These are phyloP conservation scores for Nemophila menziesii DNA, from an alignment of 257 asterid species.

Conservation along the genomic window DNA sequence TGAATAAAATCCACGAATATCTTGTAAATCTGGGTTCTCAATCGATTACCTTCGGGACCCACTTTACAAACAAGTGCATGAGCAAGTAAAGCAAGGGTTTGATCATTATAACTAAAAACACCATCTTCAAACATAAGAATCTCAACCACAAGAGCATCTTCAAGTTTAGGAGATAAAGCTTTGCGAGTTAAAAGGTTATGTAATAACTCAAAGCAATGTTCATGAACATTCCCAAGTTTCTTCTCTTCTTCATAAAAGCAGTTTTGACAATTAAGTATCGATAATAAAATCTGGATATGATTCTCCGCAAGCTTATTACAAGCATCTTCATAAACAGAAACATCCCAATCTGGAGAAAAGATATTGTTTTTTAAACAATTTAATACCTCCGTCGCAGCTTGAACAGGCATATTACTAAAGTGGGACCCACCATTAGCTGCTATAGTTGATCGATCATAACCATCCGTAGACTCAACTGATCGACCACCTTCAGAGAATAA, in stretches of 20 bases:
- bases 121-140: slow-evolving; percentile 57
- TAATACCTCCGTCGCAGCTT: slow-evolving; percentile 65
- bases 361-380: slow-evolving; percentile 47
- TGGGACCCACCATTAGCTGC: slow-evolving; percentile 38
- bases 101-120: slow-evolving; percentile 55
- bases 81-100: slow-evolving; percentile 81
- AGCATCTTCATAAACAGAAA: slow-evolving; percentile 45
- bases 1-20: slow-evolving; percentile 36
- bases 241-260: slow-evolving; percentile 53
- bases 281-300: slow-evolving; percentile 55
- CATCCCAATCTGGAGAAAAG: slow-evolving; percentile 70
- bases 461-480: slow-evolving; percentile 70
- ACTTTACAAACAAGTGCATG: slow-evolving; percentile 51
- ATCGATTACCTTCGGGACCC: slow-evolving; percentile 55
- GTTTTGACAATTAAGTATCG: slow-evolving; percentile 44
- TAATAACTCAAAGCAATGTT: slow-evolving; percentile 64
- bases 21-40: slow-evolving; percentile 57
- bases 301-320: slow-evolving; percentile 38
- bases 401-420: slow-evolving; percentile 61
- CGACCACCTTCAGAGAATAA: slow-evolving; percentile 95
- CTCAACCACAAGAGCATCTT: slow-evolving; percentile 58
- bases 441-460: slow-evolving; percentile 56
- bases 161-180: slow-evolving; percentile 51
- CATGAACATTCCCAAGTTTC: slow-evolving; percentile 44
- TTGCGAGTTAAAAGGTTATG: slow-evolving; percentile 47